Evolutionary conservation across 2,329 filamentous ascomycete species (phyloP).

Genomic region (Pseudogymnoascus sp.): DNA sequence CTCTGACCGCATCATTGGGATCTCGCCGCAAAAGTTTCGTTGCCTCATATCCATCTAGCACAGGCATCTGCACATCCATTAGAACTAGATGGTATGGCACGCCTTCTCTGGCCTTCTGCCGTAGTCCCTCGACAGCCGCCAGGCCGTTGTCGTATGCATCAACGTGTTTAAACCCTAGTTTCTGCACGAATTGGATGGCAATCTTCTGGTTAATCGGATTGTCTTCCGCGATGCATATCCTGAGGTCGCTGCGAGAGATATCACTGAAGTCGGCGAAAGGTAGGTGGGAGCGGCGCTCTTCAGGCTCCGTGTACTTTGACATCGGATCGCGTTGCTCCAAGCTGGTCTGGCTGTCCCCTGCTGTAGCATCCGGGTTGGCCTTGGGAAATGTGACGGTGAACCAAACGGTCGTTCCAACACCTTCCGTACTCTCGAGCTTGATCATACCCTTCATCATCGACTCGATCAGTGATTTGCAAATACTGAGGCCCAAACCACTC

Average conservation of each 20-base stretch:
- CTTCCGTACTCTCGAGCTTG: constrained; percentile 68
- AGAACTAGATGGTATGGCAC: constrained; percentile 81
- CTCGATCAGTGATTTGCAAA: constrained; percentile 90
- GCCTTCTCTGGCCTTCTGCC: constrained; percentile 60
- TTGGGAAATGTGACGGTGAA: constrained; percentile 86
- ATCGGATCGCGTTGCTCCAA: constrained; percentile 22
- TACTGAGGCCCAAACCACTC: constrained; percentile 82
- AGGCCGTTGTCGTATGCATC: constrained; percentile 86
- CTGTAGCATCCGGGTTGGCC: constrained; percentile 54
- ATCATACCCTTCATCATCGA: constrained; percentile 85
- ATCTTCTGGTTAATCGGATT: constrained; percentile 94
- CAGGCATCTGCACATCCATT: constrained; percentile 96
- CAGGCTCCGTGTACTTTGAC: constrained; percentile 37
- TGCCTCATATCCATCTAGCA: constrained; percentile 86
- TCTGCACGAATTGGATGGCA: constrained; percentile 80
- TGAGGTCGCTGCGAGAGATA: constrained; percentile 68
- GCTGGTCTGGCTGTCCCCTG: constrained; percentile 43
- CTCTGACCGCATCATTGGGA: constrained; percentile 64
- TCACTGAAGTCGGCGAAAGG: constrained; percentile 59
- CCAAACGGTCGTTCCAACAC: constrained; percentile 61
- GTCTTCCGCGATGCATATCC: constrained; percentile 90
- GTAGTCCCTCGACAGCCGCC: constrained; percentile 80
- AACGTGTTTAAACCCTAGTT: constrained; percentile 72
- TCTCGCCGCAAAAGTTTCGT: constrained; percentile 77
- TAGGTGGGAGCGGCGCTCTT: constrained; percentile 32